Evolutionary conservation across 441 rosid species (phyloP), one percentile per base, ranked within the genome.

Genomic region (Melastoma candidum): DNA sequence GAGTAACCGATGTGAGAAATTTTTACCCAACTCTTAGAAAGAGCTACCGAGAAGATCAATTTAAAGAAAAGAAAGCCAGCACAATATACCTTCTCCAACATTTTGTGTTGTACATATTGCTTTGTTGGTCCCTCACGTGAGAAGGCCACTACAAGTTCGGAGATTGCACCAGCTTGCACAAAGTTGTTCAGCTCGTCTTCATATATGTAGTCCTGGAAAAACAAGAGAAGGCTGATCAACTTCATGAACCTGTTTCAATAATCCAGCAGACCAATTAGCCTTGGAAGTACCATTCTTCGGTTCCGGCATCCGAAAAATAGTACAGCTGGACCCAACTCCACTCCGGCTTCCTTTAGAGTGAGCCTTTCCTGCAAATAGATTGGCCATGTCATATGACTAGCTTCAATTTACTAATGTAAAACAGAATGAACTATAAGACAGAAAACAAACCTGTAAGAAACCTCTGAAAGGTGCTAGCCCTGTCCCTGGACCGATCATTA

Each of bases 391-490:
- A 8, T 7, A 26, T 6, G 24, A 59, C 25, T 43, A 13, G 22
- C 22, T 17, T 17, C 22, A 17, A 17, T 17, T 17, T 17, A 17
- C 22, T 17, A 17, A 17, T 17, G 22, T 17, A 17, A 17, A 17
- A 17, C 22, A 17, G 22, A 17, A 17, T 17, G 22, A 17, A 17
- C 22, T 17, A 17, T 17, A 17, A 17, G 22, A 17, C 22, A 17
- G 22, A 17, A 51, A 43, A 51, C 43, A 7, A 51, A 85, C 87
- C 78, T 78, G 83, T 53, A 80, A 68, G 66, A 82, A 82, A 10
- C 90, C 90, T 68, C 90, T 72, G 59, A 82, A 80, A 63, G 86
- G 90, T 53, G 90, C 90, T 36, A 82, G 68, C 13, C 90, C 90
- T 51, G 90, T 82, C 45, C 90, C 90, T 63, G 86, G 90, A 47